Evolutionary conservation across 306 rosid genomes (phyloP), one percentile per base, ranked within the genome.

Genomic region (Lotus japonicus): DNA sequence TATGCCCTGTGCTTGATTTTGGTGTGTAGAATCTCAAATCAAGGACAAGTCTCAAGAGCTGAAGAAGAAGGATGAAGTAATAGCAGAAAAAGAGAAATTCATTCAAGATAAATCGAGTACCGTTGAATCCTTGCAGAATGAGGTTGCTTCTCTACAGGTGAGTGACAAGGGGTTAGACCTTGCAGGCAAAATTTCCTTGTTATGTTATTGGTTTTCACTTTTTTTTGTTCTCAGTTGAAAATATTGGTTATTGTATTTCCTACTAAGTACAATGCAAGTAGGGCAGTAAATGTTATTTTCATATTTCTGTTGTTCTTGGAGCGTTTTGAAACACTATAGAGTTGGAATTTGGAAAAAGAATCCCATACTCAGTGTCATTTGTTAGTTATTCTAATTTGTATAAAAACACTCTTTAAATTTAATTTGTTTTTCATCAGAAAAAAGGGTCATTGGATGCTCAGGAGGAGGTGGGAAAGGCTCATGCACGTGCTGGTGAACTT

Each of bases 401-500:
- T 45, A 11, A 51, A 17, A 51, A 53, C 7, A 15, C 26, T 15
- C 26, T 59, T 44, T 2, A 7, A 69, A 77, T 50, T 55, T 57
- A 11, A 10, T 61, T 36, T 67, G n/a, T 51, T 13, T 46, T 44
- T 70, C 65, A 31, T 21, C 64, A 95, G 99, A 66, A 88, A 79
- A 88, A 88, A 33, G 97, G 83, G 49, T 42, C 86, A 2, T 44
- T 51, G 72, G 82, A 82, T 72, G 92, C 74, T 7, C 85, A 85
- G 76, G 84, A 88, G 88, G 86, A 74, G 78, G 83, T 87, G 55
- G 96, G 73, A 61, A 84, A 90, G 89, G 97, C 91, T 67, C 77
- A 85, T 88, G 96, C 96, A 36, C 97, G 87, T 50, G 92, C 95
- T 69, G 84, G 76, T 67, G 95, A 87, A 85, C 84, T 95, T 45